Percentiles rank a stretch among this genome's conserved stretches.
Evolutionary conservation across 2,329 filamentous ascomycete species (phyloP).

Genomic region (Trichophyton schoenleinii): DNA sequence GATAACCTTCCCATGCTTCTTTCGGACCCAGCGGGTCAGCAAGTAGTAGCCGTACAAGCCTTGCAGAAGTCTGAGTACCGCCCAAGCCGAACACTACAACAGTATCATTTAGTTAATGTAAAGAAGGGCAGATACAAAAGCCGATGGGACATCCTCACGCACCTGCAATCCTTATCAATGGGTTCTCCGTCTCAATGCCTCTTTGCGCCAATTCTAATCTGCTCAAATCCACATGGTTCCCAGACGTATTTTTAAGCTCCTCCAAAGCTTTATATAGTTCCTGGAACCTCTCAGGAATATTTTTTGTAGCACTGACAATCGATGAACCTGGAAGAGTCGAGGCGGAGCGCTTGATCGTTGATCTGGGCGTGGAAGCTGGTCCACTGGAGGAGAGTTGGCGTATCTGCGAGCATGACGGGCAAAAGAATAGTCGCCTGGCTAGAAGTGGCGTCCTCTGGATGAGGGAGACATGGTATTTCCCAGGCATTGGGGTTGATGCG

Average conservation of each 20-base stretch:
- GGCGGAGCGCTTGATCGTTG: conserved; percentile 7
- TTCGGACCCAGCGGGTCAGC: conserved; percentile 55
- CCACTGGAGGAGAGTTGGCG: conserved; percentile 16
- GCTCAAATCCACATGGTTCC: conserved; percentile 46
- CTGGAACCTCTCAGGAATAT: conserved; percentile 40
- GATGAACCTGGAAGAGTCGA: conserved; percentile 39
- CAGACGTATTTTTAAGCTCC: conserved; percentile 40
- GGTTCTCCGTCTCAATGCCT: conserved; percentile 43
- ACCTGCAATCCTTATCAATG: conserved; percentile 46
- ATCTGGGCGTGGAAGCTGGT: conserved; percentile 5
- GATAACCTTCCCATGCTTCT: conserved; percentile 53
- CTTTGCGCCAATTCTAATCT: conserved; percentile 47
- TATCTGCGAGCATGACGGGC: conserved; percentile 31
- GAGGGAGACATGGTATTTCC: conserved; percentile 27
- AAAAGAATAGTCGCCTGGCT: conserved; percentile 22
- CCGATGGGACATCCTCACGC: conserved; percentile 11
- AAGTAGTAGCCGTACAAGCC: conserved; percentile 55
- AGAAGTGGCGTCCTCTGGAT: conserved; percentile 23
- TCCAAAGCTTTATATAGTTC: conserved; percentile 43
- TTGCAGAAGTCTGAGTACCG: conserved; percentile 39
- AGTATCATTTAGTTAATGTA: background rate
- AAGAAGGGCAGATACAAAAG: no score
- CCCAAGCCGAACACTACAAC: conserved; percentile 38
- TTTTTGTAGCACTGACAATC: conserved; percentile 41
- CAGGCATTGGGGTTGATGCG: conserved; percentile 22